Percentiles rank a stretch among this genome's conserved stretches.
Conservation (phyloP, 192 early-diverging fungal genomes). For the Rhizophagus sp. region DNA sequence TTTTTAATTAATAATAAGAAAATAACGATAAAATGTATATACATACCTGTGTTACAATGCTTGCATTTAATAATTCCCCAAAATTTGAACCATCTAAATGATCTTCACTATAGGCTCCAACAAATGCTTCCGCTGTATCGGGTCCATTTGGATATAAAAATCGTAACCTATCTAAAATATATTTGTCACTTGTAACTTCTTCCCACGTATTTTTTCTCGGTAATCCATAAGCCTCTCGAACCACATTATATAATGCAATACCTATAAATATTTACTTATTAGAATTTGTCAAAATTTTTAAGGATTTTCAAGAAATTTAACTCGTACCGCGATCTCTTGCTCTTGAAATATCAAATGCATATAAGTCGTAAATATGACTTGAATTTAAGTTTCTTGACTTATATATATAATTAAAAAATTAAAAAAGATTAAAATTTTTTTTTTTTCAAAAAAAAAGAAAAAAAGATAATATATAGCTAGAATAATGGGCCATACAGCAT, state of each 20-base stretch:
- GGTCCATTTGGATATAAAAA: slow-evolving; percentile 8
- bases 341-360: neutral
- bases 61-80: neutral
- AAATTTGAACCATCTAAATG: slow-evolving; percentile 22
- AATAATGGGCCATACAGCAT: too few relatives aligned
- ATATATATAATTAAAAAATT: neutral
- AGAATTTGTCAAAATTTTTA: neutral
- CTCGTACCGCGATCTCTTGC: slow-evolving; percentile 4
- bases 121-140: slow-evolving; percentile 10
- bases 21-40: too few relatives aligned
- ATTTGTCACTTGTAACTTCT: slow-evolving; percentile 21
- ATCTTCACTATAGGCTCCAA: slow-evolving; percentile 31
- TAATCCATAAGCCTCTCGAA: neutral
- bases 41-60: slow-evolving; percentile 15
- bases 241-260: slow-evolving; percentile 28
- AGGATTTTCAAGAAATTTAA: neutral
- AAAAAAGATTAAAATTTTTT: too few relatives aligned
- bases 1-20: too few relatives aligned
- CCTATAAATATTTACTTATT: slow-evolving; percentile 7
- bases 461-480: too few relatives aligned
- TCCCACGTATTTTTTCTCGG: neutral
- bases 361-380: neutral
- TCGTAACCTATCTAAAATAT: neutral
- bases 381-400: neutral
- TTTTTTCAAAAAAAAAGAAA: too few relatives aligned